Evolutionary conservation across 441 rosid species (phyloP).

Genomic region (Erysimum pusillum): DNA sequence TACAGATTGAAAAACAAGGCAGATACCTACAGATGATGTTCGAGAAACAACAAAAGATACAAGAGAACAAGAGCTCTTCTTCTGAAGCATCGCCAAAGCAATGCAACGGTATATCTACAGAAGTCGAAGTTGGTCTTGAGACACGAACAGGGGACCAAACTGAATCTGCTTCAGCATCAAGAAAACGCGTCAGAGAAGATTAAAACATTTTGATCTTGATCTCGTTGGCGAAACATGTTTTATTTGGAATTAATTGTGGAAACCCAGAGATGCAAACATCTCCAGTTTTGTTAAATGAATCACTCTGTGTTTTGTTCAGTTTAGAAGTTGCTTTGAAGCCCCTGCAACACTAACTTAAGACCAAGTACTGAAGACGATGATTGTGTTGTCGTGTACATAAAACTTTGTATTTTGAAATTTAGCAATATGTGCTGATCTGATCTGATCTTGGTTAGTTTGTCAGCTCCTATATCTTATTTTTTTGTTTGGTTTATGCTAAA

Average conservation of each 20-base stretch:
- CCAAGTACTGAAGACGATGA: constrained; percentile 1
- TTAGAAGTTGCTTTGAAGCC: constrained; percentile 26
- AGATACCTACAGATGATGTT: constrained; percentile 53
- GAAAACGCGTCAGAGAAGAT: constrained; percentile 41
- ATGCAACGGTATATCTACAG: constrained; percentile 20
- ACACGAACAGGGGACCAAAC: constrained; percentile 2
- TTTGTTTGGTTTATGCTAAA: no score
- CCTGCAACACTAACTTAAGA: constrained; percentile 25
- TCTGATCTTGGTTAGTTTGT: not conserved
- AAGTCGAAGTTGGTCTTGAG: not conserved
- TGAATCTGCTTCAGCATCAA: constrained; percentile 33
- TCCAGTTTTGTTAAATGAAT: constrained; percentile 30
- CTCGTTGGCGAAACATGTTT: not conserved
- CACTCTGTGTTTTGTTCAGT: constrained; percentile 14
- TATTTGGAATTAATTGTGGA: constrained; percentile 25
- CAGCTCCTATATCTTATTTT: no score
- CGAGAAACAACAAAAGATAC: constrained; percentile 56
- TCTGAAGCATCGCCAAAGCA: constrained; percentile 31
- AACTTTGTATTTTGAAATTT: constrained; percentile 10
- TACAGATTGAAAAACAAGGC: constrained; percentile 65
- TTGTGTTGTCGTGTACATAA: constrained; percentile 18
- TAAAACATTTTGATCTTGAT: constrained; percentile 13
- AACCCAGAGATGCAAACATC: constrained; percentile 26
- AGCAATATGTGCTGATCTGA: not conserved
- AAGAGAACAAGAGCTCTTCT: constrained; percentile 40